Base-by-base conservation (phyloP, 1,284 basidiomycete genomes). In the Moniliophthora roreri region DNA sequence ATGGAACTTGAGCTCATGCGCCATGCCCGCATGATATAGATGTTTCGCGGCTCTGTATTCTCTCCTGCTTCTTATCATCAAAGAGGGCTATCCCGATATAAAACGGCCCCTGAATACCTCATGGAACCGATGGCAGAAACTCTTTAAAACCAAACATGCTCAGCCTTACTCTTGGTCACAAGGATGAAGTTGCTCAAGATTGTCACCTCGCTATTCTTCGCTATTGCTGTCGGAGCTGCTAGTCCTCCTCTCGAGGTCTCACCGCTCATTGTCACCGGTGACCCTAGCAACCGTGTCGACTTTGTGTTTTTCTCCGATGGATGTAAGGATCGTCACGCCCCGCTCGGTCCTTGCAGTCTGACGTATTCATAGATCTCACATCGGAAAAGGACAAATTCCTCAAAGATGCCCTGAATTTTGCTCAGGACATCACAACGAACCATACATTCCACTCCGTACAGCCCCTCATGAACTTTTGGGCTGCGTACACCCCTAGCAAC, bases 241-340 rank as follows among this genome's bases (percentile, higher is more conserved):
- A 32, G 28, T 40, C 81, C 81, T 2, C 73, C 74, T 2, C 68
- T 91, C 58, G 75, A 84, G 52, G 65, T 91, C 11, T 59, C 76
- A 13, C 78, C 82, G 32, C 72, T 93, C 11, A 72, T 84, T 18
- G 69, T 81, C 4, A 86, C 86, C 24, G 90, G 90, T 0, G 69
- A 77, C 2, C 75, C 79, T 11, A 63, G 64, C 34, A 90, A 92
- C 59, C 78, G 89, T 13, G 79, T 92, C 13, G 84, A 92, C 66
- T 69, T 93, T 7, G 83, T 89, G 8, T 92, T 93, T 72, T 92
- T 93, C 66, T 77, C 83, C 0, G 91, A 94, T 60, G 91, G 91
- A 26, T 93, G 91, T 93, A 66, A 63, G 88, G 18, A 34, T 20
- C 16, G 4, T 41, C 18, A 18, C n/a, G 4, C 44, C 39, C 35